Percentiles rank a stretch among this genome's conserved stretches.
Evolutionary conservation across 139 green algal genomes (phyloP).

Genomic region (Edaphochlamys debaryana): DNA sequence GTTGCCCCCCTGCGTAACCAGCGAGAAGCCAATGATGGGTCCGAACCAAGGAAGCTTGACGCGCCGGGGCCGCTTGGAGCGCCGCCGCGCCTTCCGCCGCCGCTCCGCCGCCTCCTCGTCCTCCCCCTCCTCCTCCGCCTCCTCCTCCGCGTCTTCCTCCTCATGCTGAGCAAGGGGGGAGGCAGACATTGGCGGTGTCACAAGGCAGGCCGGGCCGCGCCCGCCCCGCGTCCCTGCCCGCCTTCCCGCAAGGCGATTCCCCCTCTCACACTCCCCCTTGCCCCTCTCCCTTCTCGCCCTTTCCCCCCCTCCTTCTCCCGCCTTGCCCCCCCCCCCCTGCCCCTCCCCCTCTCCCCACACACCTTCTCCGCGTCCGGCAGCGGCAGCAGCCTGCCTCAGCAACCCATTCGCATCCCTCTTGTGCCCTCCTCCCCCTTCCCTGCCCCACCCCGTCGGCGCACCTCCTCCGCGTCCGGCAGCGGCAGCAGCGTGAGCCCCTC

Average conservation of each 20-base stretch:
- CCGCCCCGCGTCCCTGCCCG: too few species aligned
- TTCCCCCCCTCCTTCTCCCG: too few species aligned
- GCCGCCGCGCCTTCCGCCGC: background rate
- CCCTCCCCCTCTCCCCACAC: too few species aligned
- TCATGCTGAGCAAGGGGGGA: background rate
- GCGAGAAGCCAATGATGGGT: slow-evolving; percentile 51
- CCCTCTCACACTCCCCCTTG: too few species aligned
- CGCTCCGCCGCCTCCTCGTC: background rate
- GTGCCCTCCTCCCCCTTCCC: background rate
- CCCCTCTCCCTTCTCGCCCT: too few species aligned
- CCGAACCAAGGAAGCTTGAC: slow-evolving; percentile 79
- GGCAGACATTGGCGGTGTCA: background rate
- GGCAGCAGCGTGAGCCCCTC: slow-evolving; percentile 74
- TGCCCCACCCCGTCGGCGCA: background rate
- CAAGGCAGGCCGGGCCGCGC: too few species aligned
- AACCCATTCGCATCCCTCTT: too few species aligned
- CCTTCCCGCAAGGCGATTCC: too few species aligned
- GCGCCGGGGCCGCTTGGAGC: background rate
- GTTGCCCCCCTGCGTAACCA: slow-evolving; percentile 7
- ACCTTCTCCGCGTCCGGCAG: too few species aligned
- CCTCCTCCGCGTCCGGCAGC: slow-evolving; percentile 38
- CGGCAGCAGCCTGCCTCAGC: too few species aligned
- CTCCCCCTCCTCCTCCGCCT: background rate
- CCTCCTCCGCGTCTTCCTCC: background rate
- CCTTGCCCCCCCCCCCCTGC: too few species aligned